These are phyloP conservation scores for Vitis rotundifolia DNA, from an alignment of 164 flowering plant genomes.

Conservation along the genomic window DNA sequence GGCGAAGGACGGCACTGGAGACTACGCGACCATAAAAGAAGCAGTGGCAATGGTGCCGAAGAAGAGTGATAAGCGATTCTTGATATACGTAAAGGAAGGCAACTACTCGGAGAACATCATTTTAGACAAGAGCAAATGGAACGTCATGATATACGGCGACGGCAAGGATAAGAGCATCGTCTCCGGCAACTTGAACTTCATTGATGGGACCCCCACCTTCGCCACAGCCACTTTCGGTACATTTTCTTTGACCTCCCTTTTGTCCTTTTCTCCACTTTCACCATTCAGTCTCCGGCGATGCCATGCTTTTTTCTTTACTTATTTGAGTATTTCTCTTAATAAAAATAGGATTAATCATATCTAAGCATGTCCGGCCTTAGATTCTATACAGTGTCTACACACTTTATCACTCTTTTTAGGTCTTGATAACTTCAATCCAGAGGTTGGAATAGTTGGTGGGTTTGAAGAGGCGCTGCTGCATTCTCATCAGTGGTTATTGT, in stretches of 20 bases:
- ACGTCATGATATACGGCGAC: slow-evolving; percentile 73
- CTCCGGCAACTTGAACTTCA: slow-evolving; percentile 52
- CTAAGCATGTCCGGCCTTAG: no score
- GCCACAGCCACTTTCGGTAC: slow-evolving; percentile 69
- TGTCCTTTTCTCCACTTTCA: background rate
- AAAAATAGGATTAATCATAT: no score
- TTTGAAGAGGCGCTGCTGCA: no score
- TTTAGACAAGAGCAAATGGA: slow-evolving; percentile 54
- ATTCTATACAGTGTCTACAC: no score
- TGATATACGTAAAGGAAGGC: slow-evolving; percentile 68
- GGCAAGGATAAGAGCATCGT: slow-evolving; percentile 56
- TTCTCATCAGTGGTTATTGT: no score
- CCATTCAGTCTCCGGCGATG: background rate
- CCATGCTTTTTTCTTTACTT: no score
- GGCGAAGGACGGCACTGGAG: slow-evolving; percentile 53
- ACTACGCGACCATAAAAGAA: slow-evolving; percentile 37
- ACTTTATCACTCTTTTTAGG: no score
- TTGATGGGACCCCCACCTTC: slow-evolving; percentile 74
- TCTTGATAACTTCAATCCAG: no score
- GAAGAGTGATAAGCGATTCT: slow-evolving; percentile 45
- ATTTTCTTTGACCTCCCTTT: background rate
- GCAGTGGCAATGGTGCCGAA: slow-evolving; percentile 45
- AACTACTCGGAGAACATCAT: slow-evolving; percentile 49
- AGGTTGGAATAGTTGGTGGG: no score
- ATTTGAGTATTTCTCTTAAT: no score